These are phyloP conservation scores for Coelastrella sp. DNA, from an alignment of 139 green algal species.

Conservation along the genomic window DNA sequence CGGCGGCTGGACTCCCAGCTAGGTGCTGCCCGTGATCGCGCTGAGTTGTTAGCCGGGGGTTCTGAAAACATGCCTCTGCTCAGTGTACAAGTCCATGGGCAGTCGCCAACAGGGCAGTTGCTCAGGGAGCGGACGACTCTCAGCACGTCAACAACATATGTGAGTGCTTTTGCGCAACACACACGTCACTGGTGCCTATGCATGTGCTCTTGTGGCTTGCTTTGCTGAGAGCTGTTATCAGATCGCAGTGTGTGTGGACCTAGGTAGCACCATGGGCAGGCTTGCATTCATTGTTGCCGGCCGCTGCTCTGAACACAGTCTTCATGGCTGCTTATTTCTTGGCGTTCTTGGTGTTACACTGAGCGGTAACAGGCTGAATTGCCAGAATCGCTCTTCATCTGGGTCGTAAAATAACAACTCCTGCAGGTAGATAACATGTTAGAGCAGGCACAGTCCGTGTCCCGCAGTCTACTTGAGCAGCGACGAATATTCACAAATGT, in stretches of 20 bases:
- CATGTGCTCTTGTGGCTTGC: no score
- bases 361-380: no score
- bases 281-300: no score
- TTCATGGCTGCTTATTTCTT: no score
- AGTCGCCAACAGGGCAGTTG: constrained; percentile 65
- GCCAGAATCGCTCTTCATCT: no score
- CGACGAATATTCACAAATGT: constrained; percentile 66
- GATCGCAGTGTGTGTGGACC: no score
- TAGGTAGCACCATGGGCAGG: no score
- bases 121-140: constrained; percentile 88
- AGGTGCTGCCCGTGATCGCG: constrained; percentile 74
- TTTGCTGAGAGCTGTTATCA: no score
- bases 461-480: constrained; percentile 72
- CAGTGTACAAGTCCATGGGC: constrained; percentile 53
- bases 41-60: constrained; percentile 76
- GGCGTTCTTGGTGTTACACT: no score
- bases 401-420: not conserved
- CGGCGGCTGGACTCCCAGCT: constrained; percentile 76
- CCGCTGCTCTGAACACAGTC: no score
- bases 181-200: no score
- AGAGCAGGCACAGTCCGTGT: constrained; percentile 76
- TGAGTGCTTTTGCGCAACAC: constrained; percentile 9
- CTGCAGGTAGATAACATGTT: constrained; percentile 90
- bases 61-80: constrained; percentile 56
- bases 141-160: constrained; percentile 57